Conservation (phyloP, 176 grass and related monocot species). For the Carex myosuroides region DNA sequence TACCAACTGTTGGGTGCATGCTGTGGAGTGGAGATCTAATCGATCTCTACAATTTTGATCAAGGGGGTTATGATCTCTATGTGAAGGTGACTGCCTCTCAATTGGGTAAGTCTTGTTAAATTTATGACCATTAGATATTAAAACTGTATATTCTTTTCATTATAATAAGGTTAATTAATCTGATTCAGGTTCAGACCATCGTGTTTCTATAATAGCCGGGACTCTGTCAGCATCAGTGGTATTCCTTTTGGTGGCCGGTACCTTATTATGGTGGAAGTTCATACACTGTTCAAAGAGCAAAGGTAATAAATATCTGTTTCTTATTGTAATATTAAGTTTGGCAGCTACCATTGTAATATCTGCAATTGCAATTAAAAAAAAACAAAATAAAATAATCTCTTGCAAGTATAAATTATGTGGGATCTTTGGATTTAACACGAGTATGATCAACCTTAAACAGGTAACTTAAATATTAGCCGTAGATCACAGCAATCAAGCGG, state of each 20-base stretch:
- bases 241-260: conserved; percentile 37
- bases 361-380: neutral
- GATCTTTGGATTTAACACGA: neutral
- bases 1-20: conserved; percentile 30
- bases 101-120: conserved; percentile 42
- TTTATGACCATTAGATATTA: neutral
- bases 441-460: neutral
- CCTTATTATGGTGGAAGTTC: conserved; percentile 56
- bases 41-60: conserved; percentile 35
- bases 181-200: conserved; percentile 29
- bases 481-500: neutral
- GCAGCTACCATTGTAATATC: neutral
- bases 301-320: conserved; percentile 34
- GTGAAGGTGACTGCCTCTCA: conserved; percentile 63
- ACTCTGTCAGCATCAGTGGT: conserved; percentile 27
- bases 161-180: neutral
- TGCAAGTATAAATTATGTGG: neutral
- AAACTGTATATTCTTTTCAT: conserved; percentile 5
- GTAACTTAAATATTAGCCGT: neutral
- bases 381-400: neutral
- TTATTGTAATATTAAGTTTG: neutral
- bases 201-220: conserved; percentile 34
- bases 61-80: conserved; percentile 39
- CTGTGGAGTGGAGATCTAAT: conserved; percentile 50
- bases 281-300: conserved; percentile 34